A percentile compares a stretch with the other conserved stretches of the same genome.
Evolutionary conservation across 2,329 filamentous ascomycete species (phyloP).

Genomic region (Thelonectria blattea): DNA sequence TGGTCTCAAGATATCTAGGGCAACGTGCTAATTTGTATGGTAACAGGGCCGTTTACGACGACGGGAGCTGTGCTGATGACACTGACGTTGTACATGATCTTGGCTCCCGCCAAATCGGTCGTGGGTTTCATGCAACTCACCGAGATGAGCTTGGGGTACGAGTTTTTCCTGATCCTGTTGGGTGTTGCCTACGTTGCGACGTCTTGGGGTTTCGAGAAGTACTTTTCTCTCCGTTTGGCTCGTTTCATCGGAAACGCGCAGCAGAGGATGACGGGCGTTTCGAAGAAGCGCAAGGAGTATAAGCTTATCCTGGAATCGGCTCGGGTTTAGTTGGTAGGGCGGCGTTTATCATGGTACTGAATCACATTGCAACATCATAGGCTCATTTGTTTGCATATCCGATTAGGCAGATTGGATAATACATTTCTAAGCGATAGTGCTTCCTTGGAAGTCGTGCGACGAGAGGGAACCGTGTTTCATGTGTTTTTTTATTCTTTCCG

Average conservation of each 20-base stretch:
- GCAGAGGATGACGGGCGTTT: constrained; percentile 60
- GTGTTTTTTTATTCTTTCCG: neutral
- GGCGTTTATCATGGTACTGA: neutral
- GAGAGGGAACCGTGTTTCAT: neutral
- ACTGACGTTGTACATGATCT: constrained; percentile 80
- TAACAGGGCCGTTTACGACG: constrained; percentile 77
- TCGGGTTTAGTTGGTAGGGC: constrained; percentile 22
- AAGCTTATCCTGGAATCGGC: constrained; percentile 75
- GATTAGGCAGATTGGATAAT: neutral
- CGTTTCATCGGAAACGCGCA: constrained; percentile 69
- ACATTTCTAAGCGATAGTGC: neutral
- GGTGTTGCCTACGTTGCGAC: constrained; percentile 71
- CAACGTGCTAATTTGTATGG: constrained; percentile 7
- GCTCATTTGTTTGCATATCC: neutral
- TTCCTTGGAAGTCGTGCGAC: constrained; percentile 28
- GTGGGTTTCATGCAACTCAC: constrained; percentile 84
- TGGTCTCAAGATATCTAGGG: accelerated
- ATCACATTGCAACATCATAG: neutral
- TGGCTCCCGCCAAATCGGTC: constrained; percentile 74
- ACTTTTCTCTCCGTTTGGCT: constrained; percentile 72
- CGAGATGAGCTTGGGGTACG: constrained; percentile 73
- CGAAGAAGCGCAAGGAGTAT: constrained; percentile 86
- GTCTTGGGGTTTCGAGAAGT: constrained; percentile 75
- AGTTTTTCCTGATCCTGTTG: constrained; percentile 72
- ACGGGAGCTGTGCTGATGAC: constrained; percentile 74